These are phyloP conservation scores for Obelidium mucronatum DNA, from an alignment of 192 early-diverging fungal species.

Conservation along the genomic window DNA sequence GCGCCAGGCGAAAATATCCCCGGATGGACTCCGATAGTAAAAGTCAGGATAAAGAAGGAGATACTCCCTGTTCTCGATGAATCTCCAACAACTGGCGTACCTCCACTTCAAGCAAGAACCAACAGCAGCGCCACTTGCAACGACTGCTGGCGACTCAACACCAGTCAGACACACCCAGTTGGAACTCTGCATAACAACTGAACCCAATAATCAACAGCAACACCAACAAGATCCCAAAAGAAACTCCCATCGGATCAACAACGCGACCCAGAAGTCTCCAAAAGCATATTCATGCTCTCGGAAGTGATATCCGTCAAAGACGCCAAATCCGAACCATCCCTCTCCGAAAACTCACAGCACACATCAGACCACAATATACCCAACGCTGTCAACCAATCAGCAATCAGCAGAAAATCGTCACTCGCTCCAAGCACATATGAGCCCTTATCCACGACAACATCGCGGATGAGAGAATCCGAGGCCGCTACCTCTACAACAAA, in stretches of 20 bases:
- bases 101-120: not conserved
- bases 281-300: not conserved
- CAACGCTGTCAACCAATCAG: no score
- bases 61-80: not conserved
- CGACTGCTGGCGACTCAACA: not conserved
- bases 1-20: constrained; percentile 32
- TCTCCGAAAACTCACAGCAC: not conserved
- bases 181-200: no score
- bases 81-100: not conserved
- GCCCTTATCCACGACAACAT: no score
- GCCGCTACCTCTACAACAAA: no score
- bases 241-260: not conserved
- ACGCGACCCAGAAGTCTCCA: not conserved
- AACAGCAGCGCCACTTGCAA: not conserved
- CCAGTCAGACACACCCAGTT: not conserved
- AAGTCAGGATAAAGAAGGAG: constrained; percentile 1
- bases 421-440: no score
- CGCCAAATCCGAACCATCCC: not conserved
- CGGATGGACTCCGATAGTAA: constrained; percentile 32
- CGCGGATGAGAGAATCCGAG: no score
- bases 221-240: no score
- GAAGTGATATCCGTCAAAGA: not conserved
- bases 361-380: no score
- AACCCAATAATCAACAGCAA: no score
- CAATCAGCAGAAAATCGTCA: no score